phyloP scores from a whole-genome alignment of 164 flowering plant genomes.

The Nymphaea colorata region DNA sequence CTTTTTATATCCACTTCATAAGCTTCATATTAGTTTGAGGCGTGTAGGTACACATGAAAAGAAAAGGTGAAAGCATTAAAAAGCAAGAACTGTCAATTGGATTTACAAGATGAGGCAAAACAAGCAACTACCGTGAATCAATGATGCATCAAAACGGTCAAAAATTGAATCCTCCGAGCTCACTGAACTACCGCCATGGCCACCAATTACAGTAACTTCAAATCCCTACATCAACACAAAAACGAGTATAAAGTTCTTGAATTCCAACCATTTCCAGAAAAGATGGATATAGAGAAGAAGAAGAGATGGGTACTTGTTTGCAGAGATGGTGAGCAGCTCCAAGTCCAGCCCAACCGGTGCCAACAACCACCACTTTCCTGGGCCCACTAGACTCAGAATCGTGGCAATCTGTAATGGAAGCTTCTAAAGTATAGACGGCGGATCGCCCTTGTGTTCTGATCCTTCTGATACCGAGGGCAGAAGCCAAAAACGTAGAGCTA shows the following conservation, averaged over 20 bases:
- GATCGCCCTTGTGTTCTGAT: background rate
- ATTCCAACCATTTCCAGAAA: background rate
- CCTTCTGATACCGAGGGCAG: background rate
- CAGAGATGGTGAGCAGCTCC: slow-evolving; percentile 63
- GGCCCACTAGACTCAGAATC: slow-evolving; percentile 14
- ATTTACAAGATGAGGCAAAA: background rate
- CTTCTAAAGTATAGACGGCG: background rate
- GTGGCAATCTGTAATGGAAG: slow-evolving; percentile 20
- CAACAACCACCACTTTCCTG: slow-evolving; percentile 46
- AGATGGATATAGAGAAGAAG: background rate
- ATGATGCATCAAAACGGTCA: background rate
- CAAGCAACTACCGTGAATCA: background rate
- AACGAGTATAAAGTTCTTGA: slow-evolving; percentile 1
- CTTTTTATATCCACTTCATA: no score
- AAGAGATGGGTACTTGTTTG: slow-evolving; percentile 31
- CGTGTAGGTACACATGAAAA: no score
- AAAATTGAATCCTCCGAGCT: background rate
- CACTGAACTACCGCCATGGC: slow-evolving; percentile 6
- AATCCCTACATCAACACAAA: slow-evolving; percentile 29
- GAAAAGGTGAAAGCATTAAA: no score
- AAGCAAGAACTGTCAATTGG: no score
- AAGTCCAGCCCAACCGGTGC: slow-evolving; percentile 60
- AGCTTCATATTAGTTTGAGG: no score
- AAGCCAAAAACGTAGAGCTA: background rate
- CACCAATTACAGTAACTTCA: slow-evolving; percentile 46